These are phyloP conservation scores for Scheffersomyces stambukii DNA, from an alignment of 1,139 yeast genomes.

Conservation along the genomic window DNA sequence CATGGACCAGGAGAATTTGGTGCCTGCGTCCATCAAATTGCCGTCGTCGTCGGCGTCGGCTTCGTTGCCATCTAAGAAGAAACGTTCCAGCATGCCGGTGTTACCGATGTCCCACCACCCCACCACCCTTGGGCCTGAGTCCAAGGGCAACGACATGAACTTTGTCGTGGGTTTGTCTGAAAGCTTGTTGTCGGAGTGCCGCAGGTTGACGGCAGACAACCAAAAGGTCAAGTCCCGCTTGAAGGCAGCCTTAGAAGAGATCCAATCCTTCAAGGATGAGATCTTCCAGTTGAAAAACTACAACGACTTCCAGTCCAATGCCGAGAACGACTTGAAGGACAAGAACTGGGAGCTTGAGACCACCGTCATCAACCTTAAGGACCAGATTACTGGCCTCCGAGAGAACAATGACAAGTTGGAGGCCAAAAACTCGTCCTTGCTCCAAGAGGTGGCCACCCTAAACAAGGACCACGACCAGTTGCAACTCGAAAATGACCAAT, in stretches of 20 bases:
- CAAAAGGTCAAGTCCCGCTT: conserved; percentile 44
- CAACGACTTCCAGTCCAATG: conserved; percentile 25
- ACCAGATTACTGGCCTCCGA: conserved; percentile 32
- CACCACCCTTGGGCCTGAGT: conserved; percentile 40
- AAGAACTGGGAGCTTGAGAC: conserved; percentile 78
- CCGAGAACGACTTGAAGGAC: conserved; percentile 55
- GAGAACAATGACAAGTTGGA: conserved; percentile 28
- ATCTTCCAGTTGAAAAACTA: conserved; percentile 27
- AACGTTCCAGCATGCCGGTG: conserved; percentile 1
- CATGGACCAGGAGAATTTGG: conserved; percentile 3
- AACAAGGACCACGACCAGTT: conserved; percentile 50
- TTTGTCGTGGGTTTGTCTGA: conserved; percentile 84
- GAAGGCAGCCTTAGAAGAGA: conserved; percentile 40
- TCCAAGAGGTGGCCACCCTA: conserved; percentile 22
- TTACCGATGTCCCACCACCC: conserved; percentile 20
- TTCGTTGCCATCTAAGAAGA: conserved; percentile 2
- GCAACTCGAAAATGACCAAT: conserved; percentile 34
- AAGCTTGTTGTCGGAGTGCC: conserved; percentile 70
- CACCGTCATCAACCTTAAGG: conserved; percentile 47
- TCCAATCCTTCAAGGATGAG: conserved; percentile 34
- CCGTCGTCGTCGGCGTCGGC: neutral
- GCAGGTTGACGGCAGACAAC: conserved; percentile 71
- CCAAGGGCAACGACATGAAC: conserved; percentile 62
- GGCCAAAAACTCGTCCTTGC: conserved; percentile 29
- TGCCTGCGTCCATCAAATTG: too few species aligned